Evolutionary conservation across 345 rosid genomes (phyloP).

Genomic region (Sisymbrium altissimum): DNA sequence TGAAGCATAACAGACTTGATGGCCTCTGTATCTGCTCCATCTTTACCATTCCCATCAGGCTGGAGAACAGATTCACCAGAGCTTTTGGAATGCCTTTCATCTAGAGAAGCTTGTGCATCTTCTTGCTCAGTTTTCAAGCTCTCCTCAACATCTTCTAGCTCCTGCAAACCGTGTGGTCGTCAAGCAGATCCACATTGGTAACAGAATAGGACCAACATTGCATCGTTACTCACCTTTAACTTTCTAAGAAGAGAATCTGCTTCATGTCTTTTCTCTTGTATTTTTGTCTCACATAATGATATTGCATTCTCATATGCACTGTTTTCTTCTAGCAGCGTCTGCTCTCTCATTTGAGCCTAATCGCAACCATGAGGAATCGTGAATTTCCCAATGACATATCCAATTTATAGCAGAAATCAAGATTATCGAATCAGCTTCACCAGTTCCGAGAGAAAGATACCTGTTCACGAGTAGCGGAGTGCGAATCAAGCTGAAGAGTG

Average conservation of each 20-base stretch:
- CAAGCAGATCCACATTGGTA: not conserved
- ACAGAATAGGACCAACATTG: not conserved
- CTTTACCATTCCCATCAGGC: conserved; percentile 34
- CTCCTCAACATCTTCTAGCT: conserved; percentile 59
- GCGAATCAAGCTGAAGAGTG: conserved; percentile 88
- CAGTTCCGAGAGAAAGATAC: conserved; percentile 18
- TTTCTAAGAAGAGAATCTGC: conserved; percentile 50
- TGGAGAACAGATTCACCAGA: conserved; percentile 31
- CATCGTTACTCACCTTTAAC: conserved; percentile 51
- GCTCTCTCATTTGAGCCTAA: conserved; percentile 79
- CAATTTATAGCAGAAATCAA: not conserved
- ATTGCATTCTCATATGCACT: conserved; percentile 73
- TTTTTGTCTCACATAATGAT: conserved; percentile 62
- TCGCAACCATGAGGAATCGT: conserved; percentile 3
- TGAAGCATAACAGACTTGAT: conserved; percentile 43
- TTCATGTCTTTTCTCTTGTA: conserved; percentile 69
- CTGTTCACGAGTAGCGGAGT: conserved; percentile 91
- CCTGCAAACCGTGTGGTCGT: conserved; percentile 40
- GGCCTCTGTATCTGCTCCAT: conserved; percentile 43
- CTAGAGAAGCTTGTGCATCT: conserved; percentile 36
- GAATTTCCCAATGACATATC: not conserved
- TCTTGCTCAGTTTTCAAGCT: conserved; percentile 53
- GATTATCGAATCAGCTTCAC: not conserved
- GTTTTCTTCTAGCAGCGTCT: conserved; percentile 68
- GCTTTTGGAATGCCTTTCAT: conserved; percentile 32